Evolutionary conservation across 2,329 filamentous ascomycete genomes (phyloP).

Genomic region (Fusarium xyrophilum): DNA sequence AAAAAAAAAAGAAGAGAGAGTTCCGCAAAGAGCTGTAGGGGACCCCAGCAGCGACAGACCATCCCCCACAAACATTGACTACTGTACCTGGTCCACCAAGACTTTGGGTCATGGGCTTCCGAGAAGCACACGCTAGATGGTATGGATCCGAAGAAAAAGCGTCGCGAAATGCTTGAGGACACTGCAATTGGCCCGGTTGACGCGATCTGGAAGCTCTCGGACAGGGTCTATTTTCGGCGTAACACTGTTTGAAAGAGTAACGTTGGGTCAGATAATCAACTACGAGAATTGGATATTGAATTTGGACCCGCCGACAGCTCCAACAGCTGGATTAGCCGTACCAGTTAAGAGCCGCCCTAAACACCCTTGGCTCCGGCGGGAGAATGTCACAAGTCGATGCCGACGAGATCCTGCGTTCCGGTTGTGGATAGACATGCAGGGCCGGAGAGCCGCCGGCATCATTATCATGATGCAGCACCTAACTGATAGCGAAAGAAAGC

Average conservation of each 20-base stretch:
- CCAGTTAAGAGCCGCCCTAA: slow-evolving; percentile 39
- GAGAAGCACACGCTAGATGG: slow-evolving; percentile 8
- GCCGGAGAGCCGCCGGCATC: slow-evolving; percentile 31
- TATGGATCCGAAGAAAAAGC: slow-evolving; percentile 20
- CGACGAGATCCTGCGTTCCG: slow-evolving; percentile 6
- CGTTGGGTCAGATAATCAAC: slow-evolving; percentile 14
- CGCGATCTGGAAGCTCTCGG: slow-evolving; percentile 21
- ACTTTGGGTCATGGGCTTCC: background rate
- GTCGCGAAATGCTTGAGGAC: slow-evolving; percentile 13
- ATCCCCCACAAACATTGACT: slow-evolving; percentile 18
- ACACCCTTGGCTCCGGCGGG: slow-evolving; percentile 31
- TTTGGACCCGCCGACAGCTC: slow-evolving; percentile 35
- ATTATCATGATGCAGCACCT: background rate
- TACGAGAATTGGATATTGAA: slow-evolving; percentile 28
- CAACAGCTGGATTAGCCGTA: slow-evolving; percentile 37
- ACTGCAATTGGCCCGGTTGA: slow-evolving; percentile 38
- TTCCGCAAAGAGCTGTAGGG: slow-evolving; percentile 22
- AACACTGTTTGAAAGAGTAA: slow-evolving; percentile 18
- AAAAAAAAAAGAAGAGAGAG: too few relatives aligned
- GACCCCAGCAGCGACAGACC: slow-evolving; percentile 16
- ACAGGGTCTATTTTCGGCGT: slow-evolving; percentile 7
- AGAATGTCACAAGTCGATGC: slow-evolving; percentile 28
- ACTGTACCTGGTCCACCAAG: slow-evolving; percentile 5
- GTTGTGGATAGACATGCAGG: slow-evolving; percentile 25
- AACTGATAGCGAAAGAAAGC: background rate